Evolutionary conservation across 169 alveolate genomes (phyloP).

Genomic region (Plasmodium sp.): DNA sequence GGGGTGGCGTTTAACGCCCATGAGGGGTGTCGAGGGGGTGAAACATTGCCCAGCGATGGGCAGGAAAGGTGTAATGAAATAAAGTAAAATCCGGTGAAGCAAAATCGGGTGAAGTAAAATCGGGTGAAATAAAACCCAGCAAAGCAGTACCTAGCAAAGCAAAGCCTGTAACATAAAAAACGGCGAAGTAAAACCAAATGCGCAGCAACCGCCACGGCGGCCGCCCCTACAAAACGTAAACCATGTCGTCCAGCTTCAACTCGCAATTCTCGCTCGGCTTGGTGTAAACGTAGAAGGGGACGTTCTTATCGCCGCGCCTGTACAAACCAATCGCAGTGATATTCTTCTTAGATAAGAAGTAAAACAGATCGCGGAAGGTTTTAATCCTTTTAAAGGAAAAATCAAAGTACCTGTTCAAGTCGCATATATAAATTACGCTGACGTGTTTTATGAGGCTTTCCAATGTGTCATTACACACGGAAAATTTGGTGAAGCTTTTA

Average conservation of each 20-base stretch:
- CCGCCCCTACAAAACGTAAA: constrained; percentile 23
- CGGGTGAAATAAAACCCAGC: neutral
- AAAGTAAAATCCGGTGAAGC: neutral
- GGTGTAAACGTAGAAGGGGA: constrained; percentile 61
- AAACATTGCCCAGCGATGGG: neutral
- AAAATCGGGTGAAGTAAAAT: neutral
- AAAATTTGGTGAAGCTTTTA: constrained; percentile 63
- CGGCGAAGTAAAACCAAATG: neutral
- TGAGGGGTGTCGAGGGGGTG: neutral
- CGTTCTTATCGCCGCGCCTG: constrained; percentile 45
- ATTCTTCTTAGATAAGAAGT: constrained; percentile 38
- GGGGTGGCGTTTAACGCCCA: neutral
- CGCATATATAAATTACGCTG: constrained; percentile 27
- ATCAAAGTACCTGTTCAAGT: constrained; percentile 42
- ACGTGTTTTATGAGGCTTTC: constrained; percentile 38
- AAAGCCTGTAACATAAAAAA: neutral
- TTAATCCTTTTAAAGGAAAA: constrained; percentile 59
- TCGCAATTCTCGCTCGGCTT: constrained; percentile 54
- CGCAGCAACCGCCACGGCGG: neutral
- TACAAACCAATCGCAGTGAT: constrained; percentile 55
- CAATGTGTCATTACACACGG: constrained; percentile 67
- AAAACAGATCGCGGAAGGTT: constrained; percentile 49
- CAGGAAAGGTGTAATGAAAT: neutral
- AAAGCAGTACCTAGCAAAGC: neutral
- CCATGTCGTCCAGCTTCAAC: constrained; percentile 46